Evolutionary conservation across 306 rosid species (phyloP).

Genomic region (Lotus japonicus): DNA sequence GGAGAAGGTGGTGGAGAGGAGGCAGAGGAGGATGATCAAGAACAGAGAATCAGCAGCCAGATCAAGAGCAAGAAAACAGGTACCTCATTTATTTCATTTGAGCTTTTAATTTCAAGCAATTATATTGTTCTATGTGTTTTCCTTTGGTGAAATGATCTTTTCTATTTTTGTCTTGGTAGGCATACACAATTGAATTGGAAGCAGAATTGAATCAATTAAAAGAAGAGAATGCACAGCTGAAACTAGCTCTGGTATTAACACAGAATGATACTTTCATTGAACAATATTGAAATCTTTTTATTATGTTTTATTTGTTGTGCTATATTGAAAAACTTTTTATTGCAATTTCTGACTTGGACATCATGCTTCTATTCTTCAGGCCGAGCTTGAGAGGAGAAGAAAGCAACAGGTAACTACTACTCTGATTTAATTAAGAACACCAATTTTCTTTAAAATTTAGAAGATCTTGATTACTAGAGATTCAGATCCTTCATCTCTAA

Average conservation of each 20-base stretch:
- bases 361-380: constrained; percentile 28
- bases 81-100: neutral
- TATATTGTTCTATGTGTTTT: too few species aligned
- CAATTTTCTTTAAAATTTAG: too few species aligned
- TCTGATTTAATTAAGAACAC: neutral
- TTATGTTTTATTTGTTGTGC: neutral
- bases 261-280: neutral
- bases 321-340: too few species aligned
- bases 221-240: constrained; percentile 56
- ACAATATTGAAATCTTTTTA: neutral
- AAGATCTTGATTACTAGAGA: too few species aligned
- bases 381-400: constrained; percentile 55
- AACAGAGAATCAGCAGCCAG: constrained; percentile 89
- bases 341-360: neutral
- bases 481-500: too few species aligned
- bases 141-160: neutral
- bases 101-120: too few species aligned
- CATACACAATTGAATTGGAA: constrained; percentile 74
- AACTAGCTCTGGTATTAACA: constrained; percentile 51
- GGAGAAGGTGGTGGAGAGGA: constrained; percentile 78
- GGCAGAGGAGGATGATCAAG: constrained; percentile 91
- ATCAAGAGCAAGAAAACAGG: constrained; percentile 91
- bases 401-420: constrained; percentile 52
- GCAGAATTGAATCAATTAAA: constrained; percentile 65
- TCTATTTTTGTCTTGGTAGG: constrained; percentile 30